Evolutionary conservation across 2,329 filamentous ascomycete species (phyloP).

Genomic region (Stemphylium beticola): DNA sequence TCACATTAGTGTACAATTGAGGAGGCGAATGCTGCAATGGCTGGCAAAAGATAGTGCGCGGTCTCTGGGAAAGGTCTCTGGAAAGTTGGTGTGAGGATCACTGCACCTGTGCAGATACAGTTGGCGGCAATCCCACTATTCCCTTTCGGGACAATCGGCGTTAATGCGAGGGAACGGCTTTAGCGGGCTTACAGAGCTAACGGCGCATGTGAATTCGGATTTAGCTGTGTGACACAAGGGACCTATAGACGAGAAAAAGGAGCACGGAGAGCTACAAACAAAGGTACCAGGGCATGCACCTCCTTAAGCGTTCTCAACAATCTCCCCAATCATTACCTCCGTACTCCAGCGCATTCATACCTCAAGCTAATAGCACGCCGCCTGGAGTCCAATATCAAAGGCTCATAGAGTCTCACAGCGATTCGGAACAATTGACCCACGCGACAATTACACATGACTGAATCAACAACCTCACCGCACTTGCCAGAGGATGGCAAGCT

Average conservation of each 20-base stretch:
- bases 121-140: not conserved
- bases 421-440: not conserved
- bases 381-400: not conserved
- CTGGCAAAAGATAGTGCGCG: not conserved
- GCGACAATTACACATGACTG: not conserved
- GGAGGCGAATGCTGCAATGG: not conserved
- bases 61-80: not conserved
- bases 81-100: not conserved
- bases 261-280: not conserved
- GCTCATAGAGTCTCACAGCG: not conserved
- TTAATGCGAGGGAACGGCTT: not conserved
- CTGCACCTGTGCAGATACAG: not conserved
- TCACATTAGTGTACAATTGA: not conserved
- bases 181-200: not conserved
- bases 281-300: not conserved
- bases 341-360: not conserved
- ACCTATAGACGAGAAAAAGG: not conserved
- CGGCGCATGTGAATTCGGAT: not conserved
- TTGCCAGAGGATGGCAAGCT: not conserved
- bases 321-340: not conserved
- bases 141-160: not conserved
- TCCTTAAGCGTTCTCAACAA: not conserved
- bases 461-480: not conserved
- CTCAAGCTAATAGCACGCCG: not conserved
- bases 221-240: not conserved